These are phyloP conservation scores for Calocera cornea DNA, from an alignment of 768 basidiomycete species.

Conservation along the genomic window DNA sequence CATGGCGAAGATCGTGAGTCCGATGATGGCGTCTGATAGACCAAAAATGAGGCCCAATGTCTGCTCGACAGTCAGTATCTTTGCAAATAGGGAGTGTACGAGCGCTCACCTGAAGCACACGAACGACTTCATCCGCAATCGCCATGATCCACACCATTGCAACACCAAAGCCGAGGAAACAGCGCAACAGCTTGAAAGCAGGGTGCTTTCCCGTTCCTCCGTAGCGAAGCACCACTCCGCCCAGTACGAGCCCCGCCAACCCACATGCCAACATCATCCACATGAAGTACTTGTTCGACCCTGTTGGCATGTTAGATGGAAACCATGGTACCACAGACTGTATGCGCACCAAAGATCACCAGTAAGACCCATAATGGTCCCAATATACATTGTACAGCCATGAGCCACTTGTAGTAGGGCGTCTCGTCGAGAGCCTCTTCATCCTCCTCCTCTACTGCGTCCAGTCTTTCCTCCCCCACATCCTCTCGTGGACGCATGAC, in stretches of 20 bases:
- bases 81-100: neutral
- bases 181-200: constrained; percentile 52
- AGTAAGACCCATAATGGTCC: constrained; percentile 66
- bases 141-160: constrained; percentile 97
- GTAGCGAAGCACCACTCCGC: constrained; percentile 44
- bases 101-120: constrained; percentile 60
- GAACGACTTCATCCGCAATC: constrained; percentile 90
- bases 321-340: neutral
- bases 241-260: constrained; percentile 41
- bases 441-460: constrained; percentile 57
- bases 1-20: constrained; percentile 89
- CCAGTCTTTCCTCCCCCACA: constrained; percentile 49
- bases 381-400: constrained; percentile 65
- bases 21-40: constrained; percentile 92
- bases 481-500: constrained; percentile 32
- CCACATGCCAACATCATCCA: constrained; percentile 44
- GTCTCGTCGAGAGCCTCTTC: constrained; percentile 56
- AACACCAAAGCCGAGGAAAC: constrained; percentile 81
- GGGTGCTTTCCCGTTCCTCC: constrained; percentile 45
- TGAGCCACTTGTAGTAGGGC: constrained; percentile 67
- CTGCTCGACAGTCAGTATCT: constrained; percentile 29
- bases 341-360: constrained; percentile 61
- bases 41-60: constrained; percentile 90
- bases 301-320: constrained; percentile 25
- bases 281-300: constrained; percentile 30